A percentile compares a stretch with the other conserved stretches of the same genome.
phyloP scores from a whole-genome alignment of 2,329 filamentous ascomycete genomes.

The Tympanopsis confertula region DNA sequence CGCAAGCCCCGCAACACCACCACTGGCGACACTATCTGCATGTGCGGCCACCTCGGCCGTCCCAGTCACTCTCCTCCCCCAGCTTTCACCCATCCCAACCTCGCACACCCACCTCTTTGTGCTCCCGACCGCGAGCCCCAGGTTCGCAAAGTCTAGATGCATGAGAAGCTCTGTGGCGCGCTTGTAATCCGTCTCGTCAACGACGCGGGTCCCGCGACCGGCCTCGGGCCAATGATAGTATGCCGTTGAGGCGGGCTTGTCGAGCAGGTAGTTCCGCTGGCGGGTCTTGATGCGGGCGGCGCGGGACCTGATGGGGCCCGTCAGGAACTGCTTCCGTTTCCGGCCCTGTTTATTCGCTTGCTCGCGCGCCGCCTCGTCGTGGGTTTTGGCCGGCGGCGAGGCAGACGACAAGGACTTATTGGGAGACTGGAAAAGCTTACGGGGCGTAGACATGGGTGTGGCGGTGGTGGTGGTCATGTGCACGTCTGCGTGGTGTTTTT shows the following conservation, averaged over 20 bases:
- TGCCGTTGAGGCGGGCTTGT: constrained; percentile 37
- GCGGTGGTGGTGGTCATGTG: constrained; percentile 4
- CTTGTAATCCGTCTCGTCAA: constrained; percentile 54
- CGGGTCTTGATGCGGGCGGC: constrained; percentile 54
- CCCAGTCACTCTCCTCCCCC: constrained; percentile 40
- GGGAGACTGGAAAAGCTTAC: background rate
- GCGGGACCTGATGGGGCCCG: constrained; percentile 50
- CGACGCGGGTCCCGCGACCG: constrained; percentile 50
- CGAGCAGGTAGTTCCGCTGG: constrained; percentile 33
- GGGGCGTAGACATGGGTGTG: constrained; percentile 4
- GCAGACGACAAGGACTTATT: constrained; percentile 4
- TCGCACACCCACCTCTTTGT: constrained; percentile 63
- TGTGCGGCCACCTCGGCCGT: constrained; percentile 15
- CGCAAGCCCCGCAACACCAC: constrained; percentile 4
- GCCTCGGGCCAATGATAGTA: constrained; percentile 56
- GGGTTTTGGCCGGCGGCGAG: background rate
- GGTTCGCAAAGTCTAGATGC: constrained; percentile 60
- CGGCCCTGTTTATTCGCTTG: constrained; percentile 20
- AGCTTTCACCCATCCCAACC: constrained; percentile 39
- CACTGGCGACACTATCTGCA: constrained; percentile 3
- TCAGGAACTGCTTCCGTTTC: constrained; percentile 34
- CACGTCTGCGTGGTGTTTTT: constrained; percentile 5
- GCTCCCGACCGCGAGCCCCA: constrained; percentile 49
- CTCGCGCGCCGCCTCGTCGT: constrained; percentile 1
- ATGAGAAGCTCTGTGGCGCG: constrained; percentile 59